Percentiles rank a stretch among this genome's conserved stretches.
phyloP scores from a whole-genome alignment of 2,329 filamentous ascomycete genomes.

The Colletotrichum tropicale region DNA sequence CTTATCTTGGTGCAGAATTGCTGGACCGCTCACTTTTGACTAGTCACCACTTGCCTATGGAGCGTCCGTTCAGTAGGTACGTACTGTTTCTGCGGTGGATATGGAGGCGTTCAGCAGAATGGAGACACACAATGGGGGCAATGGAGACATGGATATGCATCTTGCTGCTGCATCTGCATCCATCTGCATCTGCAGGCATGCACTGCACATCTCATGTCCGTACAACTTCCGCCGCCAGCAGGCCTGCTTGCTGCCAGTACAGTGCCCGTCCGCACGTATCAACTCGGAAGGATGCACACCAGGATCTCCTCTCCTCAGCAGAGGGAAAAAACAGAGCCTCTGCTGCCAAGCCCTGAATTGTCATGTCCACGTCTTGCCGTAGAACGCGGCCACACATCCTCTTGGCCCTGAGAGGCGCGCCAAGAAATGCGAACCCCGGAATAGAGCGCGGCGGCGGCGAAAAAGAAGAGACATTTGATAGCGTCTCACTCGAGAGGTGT shows the following conservation, averaged over 20 bases:
- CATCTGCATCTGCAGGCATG: background rate
- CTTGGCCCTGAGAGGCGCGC: background rate
- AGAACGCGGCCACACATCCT: background rate
- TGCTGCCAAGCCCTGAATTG: constrained; percentile 16
- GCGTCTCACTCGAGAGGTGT: background rate
- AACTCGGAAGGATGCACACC: background rate
- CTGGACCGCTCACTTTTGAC: background rate
- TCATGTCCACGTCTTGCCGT: constrained; percentile 19
- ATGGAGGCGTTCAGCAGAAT: background rate
- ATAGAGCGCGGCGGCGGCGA: constrained; percentile 7
- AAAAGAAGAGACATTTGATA: background rate
- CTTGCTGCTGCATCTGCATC: background rate
- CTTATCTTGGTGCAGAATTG: background rate
- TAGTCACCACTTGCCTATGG: no score
- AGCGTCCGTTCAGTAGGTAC: background rate
- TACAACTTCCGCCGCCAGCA: background rate
- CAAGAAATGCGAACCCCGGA: constrained; percentile 7
- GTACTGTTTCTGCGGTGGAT: background rate
- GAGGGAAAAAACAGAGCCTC: background rate
- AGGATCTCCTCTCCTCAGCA: background rate
- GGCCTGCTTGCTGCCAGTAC: background rate
- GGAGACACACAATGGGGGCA: background rate
- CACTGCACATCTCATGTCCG: background rate
- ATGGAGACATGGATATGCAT: background rate
- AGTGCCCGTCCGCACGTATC: constrained; percentile 1